Percentiles rank a stretch among this genome's conserved stretches.
Conservation (phyloP, 495 filamentous ascomycete species). For the Talaromyces thailandensis region DNA sequence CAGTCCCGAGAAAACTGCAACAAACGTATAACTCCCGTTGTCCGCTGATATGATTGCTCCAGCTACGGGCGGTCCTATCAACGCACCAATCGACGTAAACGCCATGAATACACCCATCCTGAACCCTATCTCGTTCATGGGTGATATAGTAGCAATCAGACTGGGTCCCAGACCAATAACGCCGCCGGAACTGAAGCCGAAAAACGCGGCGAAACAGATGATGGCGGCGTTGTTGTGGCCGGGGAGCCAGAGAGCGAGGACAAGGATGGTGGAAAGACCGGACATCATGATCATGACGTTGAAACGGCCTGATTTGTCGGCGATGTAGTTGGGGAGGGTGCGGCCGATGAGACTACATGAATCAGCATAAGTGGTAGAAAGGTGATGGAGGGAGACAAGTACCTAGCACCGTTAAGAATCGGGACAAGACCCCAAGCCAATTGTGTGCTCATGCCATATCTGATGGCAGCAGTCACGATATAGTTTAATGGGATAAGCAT, state of each 20-base stretch:
- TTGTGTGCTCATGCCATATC: slow-evolving; percentile 44
- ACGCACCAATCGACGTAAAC: slow-evolving; percentile 16
- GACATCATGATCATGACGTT: slow-evolving; percentile 21
- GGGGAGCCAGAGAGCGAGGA: slow-evolving; percentile 26
- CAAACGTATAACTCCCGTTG: slow-evolving; percentile 26
- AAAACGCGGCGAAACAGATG: slow-evolving; percentile 20
- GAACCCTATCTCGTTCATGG: slow-evolving; percentile 14
- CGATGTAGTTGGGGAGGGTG: slow-evolving; percentile 16
- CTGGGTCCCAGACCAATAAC: slow-evolving; percentile 19
- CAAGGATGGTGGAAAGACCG: slow-evolving; percentile 13
- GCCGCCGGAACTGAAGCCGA: slow-evolving; percentile 25
- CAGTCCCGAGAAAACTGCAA: neutral
- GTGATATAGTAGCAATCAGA: slow-evolving; percentile 20
- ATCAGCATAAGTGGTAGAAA: neutral
- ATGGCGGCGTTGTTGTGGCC: slow-evolving; percentile 11
- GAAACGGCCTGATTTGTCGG: slow-evolving; percentile 25
- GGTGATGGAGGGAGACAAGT: slow-evolving; percentile 4
- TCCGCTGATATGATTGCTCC: slow-evolving; percentile 32
- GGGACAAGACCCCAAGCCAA: slow-evolving; percentile 58
- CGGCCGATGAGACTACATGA: slow-evolving; percentile 19
- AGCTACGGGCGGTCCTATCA: slow-evolving; percentile 59
- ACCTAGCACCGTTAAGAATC: slow-evolving; percentile 63
- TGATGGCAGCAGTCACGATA: slow-evolving; percentile 47
- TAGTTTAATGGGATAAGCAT: slow-evolving; percentile 64
- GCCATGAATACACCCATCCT: slow-evolving; percentile 16